Evolutionary conservation across 345 rosid genomes (phyloP).

Genomic region (Nasturtium officinale): DNA sequence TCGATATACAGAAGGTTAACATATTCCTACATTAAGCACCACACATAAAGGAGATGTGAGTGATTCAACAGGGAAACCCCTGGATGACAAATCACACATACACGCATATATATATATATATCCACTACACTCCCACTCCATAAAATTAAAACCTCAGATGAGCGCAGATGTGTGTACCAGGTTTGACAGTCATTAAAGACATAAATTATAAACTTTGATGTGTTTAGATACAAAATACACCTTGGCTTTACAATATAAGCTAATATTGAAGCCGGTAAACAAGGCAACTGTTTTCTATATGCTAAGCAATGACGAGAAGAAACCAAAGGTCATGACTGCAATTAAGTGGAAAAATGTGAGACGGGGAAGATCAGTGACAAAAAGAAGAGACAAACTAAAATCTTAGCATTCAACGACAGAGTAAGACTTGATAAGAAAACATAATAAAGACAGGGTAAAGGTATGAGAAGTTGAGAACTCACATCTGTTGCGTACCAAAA

Average conservation of each 20-base stretch:
- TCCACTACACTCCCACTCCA: not conserved
- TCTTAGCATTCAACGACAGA: constrained; percentile 2
- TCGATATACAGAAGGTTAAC: not conserved
- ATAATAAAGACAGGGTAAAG: not conserved
- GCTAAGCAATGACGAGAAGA: not conserved
- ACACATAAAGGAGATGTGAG: not conserved
- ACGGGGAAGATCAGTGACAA: not conserved
- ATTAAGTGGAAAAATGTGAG: constrained; percentile 8
- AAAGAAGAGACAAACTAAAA: not conserved
- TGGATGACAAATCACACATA: not conserved
- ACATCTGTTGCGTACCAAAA: constrained; percentile 99
- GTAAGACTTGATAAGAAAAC: not conserved
- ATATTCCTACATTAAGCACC: not conserved
- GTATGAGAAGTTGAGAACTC: constrained; percentile 44
- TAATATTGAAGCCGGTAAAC: not conserved
- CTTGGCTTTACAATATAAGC: not conserved
- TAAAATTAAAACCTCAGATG: not conserved
- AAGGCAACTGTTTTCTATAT: not conserved
- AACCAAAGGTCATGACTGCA: constrained; percentile 2
- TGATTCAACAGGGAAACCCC: not conserved
- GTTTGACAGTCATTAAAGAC: not conserved
- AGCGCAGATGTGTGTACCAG: not conserved
- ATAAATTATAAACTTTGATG: not conserved
- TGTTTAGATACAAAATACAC: not conserved
- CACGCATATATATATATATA: not conserved